Evolutionary conservation across 345 rosid species (phyloP).

Genomic region (Corchorus capsularis): DNA sequence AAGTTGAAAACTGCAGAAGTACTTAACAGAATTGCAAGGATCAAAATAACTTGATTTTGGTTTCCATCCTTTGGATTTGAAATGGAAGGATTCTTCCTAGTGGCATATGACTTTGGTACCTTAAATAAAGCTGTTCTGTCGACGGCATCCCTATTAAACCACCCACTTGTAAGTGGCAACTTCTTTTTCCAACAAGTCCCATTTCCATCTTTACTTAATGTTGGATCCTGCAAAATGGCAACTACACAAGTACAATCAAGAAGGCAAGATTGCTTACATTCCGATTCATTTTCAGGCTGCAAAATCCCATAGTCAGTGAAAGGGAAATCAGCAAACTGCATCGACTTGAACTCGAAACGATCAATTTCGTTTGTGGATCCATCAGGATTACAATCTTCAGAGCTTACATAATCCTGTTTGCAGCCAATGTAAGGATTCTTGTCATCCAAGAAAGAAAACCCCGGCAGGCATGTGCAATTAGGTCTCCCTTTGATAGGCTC

Average conservation of each 20-base stretch:
- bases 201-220: not conserved
- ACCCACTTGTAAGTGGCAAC: constrained; percentile 20
- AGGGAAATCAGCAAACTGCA: constrained; percentile 8
- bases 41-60: not conserved
- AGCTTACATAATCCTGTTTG: constrained; percentile 12
- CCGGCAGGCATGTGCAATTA: constrained; percentile 13
- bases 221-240: constrained; percentile 14
- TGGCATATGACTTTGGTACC: constrained; percentile 4
- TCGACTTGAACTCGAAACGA: constrained; percentile 3
- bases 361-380: not conserved
- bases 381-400: constrained; percentile 11
- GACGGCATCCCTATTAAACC: not conserved
- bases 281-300: not conserved
- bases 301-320: constrained; percentile 5
- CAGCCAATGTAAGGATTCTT: constrained; percentile 8
- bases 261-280: constrained; percentile 20
- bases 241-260: constrained; percentile 22
- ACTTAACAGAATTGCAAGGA: constrained; percentile 26
- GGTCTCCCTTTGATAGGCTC: not conserved
- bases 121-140: constrained; percentile 13
- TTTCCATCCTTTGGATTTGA: not conserved
- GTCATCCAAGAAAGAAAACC: constrained; percentile 15
- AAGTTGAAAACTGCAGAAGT: constrained; percentile 31
- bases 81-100: not conserved
- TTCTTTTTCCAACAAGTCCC: constrained; percentile 22